Base-by-base conservation (phyloP, 1,139 yeast species). In the Spencermartinsiella ligniputridi region DNA sequence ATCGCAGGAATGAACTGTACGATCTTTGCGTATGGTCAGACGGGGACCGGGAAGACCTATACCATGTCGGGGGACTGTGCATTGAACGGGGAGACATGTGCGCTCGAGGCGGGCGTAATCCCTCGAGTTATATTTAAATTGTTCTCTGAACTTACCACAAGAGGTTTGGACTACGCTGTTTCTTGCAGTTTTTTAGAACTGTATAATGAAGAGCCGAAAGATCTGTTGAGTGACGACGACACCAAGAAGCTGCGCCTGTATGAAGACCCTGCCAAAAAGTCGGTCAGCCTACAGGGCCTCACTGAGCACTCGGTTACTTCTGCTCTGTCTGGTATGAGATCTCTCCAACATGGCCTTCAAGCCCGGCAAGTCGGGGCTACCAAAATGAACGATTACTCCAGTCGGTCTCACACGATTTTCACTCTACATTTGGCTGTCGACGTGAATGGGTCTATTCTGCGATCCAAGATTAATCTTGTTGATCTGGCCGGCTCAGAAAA, bases 1-100 rank as follows among this genome's bases (percentile, higher is more conserved):
- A 69, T 88, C 52, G 81, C 81, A 30, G 96, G 96, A 0, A 89
- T 70, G 62, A 88, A 89, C 58, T 94, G 92, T 8, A 90, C 96
- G 0, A 81, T 90, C 0, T 88, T 90, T 64, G 96, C 96, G 2
- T 88, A 89, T 59, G 95, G 96, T 40, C 86, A 86, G 90, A 88
- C 97, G 0, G 97, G 97, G 0, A 86, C 96, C 1, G 97, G 97
- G 25, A 90, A 90, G 62, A 90, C 97, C 0, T 84, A 79, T 60
- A 83, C 95, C 2, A 88, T 90, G 96, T 84, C 84, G 52, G 96
- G 96, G 30, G 5, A 85, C 82, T 70, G 74, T 11, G 70, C 68
- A 0, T 54, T 61, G 1, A 88, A 85, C 53, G 72, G 75, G 48
- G 82, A 84, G 42, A 74, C 15, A 5, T 8, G 8, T 0, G 59